Base-by-base conservation (phyloP, 1,139 yeast species). In the Debaryomyces nepalensis region DNA sequence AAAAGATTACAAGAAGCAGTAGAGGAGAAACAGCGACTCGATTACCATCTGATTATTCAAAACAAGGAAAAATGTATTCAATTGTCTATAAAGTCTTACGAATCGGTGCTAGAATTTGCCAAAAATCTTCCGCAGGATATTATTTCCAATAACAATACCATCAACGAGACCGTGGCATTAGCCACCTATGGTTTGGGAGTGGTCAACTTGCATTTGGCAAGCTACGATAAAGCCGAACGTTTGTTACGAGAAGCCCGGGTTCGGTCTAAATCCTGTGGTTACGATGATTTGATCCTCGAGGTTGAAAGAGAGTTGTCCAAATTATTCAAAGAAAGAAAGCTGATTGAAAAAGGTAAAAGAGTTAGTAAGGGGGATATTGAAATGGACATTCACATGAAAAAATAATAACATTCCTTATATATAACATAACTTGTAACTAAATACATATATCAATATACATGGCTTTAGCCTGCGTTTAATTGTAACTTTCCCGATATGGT, bases 171-270 rank as follows among this genome's bases (percentile, higher is more conserved):
- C 2, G 80, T 85, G 23, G 96, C 96, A 0, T 69, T 89, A 55
- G 81, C 96, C 0, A 82, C 89, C 0, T 91, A 88, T 57, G 95
- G 96, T 0, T 69, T 88, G 31, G 98, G 97, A 0, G 95, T 90
- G 4, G 75, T 88, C 11, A 75, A 81, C 38, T 63, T 87, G 14
- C 90, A 87, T 55, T 55, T 70, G 29, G 75, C 81, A 1, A 66
- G 82, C 16, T 70, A 73, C 44, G 74, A 73, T 18, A 68, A 73
- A 47, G 90, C 96, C 0, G 81, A 79, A 50, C 70, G 82, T 26
- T 65, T 79, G 23, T 67, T 90, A 35, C 70, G 86, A 15, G 93
- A 86, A 58, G 81, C 96, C 0, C 73, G 90, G 34, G 75, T 84
- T 12, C 68, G 90, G 48, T 90, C 95, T 1, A 77, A 77, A 52